phyloP scores from a whole-genome alignment of 2,329 filamentous ascomycete species.

The Aspergillus sergii region DNA sequence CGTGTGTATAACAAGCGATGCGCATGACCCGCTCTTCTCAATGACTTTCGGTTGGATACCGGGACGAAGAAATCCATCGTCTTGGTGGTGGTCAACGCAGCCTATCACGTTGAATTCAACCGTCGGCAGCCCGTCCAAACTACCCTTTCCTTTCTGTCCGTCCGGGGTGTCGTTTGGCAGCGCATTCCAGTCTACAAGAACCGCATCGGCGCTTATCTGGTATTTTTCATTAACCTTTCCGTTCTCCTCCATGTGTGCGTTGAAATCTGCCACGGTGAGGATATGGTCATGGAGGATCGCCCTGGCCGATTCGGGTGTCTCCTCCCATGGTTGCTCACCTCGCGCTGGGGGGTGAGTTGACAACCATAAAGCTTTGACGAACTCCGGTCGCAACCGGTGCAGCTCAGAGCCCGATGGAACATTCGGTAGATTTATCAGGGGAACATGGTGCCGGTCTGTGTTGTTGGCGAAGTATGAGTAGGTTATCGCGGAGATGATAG shows the following conservation, averaged over 20 bases:
- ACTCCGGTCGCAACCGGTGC: slow-evolving; percentile 58
- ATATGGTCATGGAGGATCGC: slow-evolving; percentile 36
- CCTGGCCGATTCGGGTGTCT: slow-evolving; percentile 27
- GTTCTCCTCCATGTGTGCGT: slow-evolving; percentile 22
- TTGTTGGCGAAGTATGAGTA: slow-evolving; percentile 60
- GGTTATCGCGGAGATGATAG: slow-evolving; percentile 62
- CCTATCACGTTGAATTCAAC: slow-evolving; percentile 49
- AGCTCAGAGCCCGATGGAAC: slow-evolving; percentile 51
- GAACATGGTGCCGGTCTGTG: slow-evolving; percentile 53
- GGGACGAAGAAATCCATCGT: slow-evolving; percentile 56
- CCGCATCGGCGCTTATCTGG: slow-evolving; percentile 26
- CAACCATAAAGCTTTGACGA: slow-evolving; percentile 58
- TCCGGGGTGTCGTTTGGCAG: slow-evolving; percentile 46
- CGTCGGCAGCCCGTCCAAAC: slow-evolving; percentile 50
- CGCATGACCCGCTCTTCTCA: slow-evolving; percentile 60
- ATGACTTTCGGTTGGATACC: slow-evolving; percentile 54
- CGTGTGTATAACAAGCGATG: slow-evolving; percentile 58
- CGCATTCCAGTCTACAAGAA: slow-evolving; percentile 51
- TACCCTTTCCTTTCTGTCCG: slow-evolving; percentile 50
- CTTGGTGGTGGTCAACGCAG: slow-evolving; percentile 65
- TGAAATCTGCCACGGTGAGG: slow-evolving; percentile 45
- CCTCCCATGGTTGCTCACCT: slow-evolving; percentile 26
- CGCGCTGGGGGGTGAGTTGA: slow-evolving; percentile 36
- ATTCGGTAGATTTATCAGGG: slow-evolving; percentile 60
- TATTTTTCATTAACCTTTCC: neutral